A percentile compares a stretch with the other conserved stretches of the same genome.
Evolutionary conservation across 768 basidiomycete genomes (phyloP).

Genomic region (Boletus fagicola): DNA sequence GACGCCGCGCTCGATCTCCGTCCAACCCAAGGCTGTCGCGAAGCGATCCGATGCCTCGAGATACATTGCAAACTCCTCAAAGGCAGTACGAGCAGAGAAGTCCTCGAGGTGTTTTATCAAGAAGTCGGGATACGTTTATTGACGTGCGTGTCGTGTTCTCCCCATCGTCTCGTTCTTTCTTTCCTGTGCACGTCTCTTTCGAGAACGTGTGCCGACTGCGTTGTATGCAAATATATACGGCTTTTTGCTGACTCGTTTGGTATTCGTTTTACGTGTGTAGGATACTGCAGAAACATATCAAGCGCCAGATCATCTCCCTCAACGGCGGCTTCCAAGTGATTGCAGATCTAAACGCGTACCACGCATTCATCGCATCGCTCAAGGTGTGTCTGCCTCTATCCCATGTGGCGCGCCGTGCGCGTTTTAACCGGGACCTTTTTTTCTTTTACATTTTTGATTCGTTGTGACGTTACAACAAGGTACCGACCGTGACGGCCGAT

Average conservation of each 20-base stretch:
- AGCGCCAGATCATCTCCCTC: slow-evolving; percentile 94
- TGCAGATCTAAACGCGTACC: slow-evolving; percentile 92
- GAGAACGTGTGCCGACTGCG: background rate
- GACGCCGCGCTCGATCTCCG: slow-evolving; percentile 76
- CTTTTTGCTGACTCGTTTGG: background rate
- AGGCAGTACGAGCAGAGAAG: slow-evolving; percentile 93
- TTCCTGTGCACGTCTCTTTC: too few relatives aligned
- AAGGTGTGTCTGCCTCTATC: slow-evolving; percentile 49
- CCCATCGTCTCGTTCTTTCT: background rate
- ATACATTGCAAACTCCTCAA: slow-evolving; percentile 88
- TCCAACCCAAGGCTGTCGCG: slow-evolving; percentile 83
- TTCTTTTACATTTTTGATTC: background rate
- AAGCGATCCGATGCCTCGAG: slow-evolving; percentile 86
- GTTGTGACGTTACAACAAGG: slow-evolving; percentile 35
- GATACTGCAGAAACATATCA: slow-evolving; percentile 94
- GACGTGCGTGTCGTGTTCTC: slow-evolving; percentile 59
- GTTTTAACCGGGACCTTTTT: background rate
- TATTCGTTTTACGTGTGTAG: background rate
- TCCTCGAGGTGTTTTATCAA: slow-evolving; percentile 96
- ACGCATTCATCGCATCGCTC: slow-evolving; percentile 82
- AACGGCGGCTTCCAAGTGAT: slow-evolving; percentile 95
- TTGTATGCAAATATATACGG: too few relatives aligned
- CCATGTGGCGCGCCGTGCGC: background rate
- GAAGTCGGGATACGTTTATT: slow-evolving; percentile 92
- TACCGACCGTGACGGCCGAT: slow-evolving; percentile 79